Base-by-base conservation (phyloP, 306 rosid species). In the Dryas alaskensis region DNA sequence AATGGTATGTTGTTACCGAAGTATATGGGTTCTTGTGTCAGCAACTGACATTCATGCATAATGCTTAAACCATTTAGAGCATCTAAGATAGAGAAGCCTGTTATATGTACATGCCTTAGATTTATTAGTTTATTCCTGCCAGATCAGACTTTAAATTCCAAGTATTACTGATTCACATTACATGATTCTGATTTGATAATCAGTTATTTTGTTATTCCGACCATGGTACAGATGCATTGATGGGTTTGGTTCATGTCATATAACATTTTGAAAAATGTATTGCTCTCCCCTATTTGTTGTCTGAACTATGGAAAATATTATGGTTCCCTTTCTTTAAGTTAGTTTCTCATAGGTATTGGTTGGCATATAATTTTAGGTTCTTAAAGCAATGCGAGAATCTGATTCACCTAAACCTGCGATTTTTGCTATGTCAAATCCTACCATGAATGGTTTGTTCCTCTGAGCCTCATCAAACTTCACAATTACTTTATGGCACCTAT, bases 371-470 rank as follows among this genome's bases (percentile, higher is more conserved):
- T 12, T 11, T 74, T 83, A 95, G 99, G 99, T 95, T 71, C 98
- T 95, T 62, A 87, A 86, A 81, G 96, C 98, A 78, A 88, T 95
- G 98, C 81, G 82, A 85, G 95, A 90, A 77, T 95, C 99, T 74
- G 95, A 87, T 82, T 95, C 99, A 66, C 68, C 82, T 76, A 95
- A 87, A 88, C 99, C 99, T 71, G 92, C 98, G 62, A 95, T 95
- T 83, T 95, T 95, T 74, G 96, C 99, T 59, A 95, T 95, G 99
- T 94, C 99, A 74, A 95, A 95, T 87, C 99, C 99, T 76, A 95
- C 99, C 66, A 83, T 76, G 87, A 95, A 95, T 76, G 99, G 99
- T 95, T 87, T 86, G 93, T 84, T 83, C 83, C 77, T 60, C 73
- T 67, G 58, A 70, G 78, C 74, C 80, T 82, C 55, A 65, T 70